Evolutionary conservation across 2,329 filamentous ascomycete genomes (phyloP), one percentile per base, ranked within the genome.

Genomic region (Trichoderma endophyticum): DNA sequence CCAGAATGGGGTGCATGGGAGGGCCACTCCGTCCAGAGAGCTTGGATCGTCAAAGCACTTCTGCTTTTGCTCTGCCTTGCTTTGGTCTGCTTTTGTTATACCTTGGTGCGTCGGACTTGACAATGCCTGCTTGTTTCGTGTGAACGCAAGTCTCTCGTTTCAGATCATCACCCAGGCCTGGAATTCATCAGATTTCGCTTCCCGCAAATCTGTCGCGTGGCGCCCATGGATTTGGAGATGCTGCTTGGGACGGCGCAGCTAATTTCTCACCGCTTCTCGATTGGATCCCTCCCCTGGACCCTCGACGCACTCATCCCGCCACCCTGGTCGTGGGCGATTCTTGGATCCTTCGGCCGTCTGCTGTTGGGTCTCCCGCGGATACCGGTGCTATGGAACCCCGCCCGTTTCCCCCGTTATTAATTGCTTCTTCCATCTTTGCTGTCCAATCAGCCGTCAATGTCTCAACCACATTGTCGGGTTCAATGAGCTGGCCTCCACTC

Each of bases 401-500:
- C 68, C 28, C 68, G 68, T 39, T 57, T 57, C 32, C 68, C 34
- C 66, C 48, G 48, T 36, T 57, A 54, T 67, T 71, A 39, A 61
- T 51, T 64, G 68, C 68, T 34, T 63, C 43, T 71, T 71, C 61
- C 43, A 59, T 64, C 26, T 64, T 24, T 51, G 32, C 51, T 30
- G 68, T 56, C 68, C 68, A 71, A 71, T 71, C 68, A 71, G 39
- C 48, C 32, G 43, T 12, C 24, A 32, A 11, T 51, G 39, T 64
- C 68, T 71, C 68, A 64, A 71, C 68, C 68, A 64, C 60, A 63
- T 71, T 71, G 68, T 71, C 68, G 68, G 68, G 68, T 68, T 68
- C 65, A n/a, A 28, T 54, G 24, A 30, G 26, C 51, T 18, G 30
- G 24, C 39, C 56, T 48, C 51, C 65, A 21, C 18, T 70, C 67